phyloP scores from a whole-genome alignment of 2,329 filamentous ascomycete species.

The Metarhizium robertsii region DNA sequence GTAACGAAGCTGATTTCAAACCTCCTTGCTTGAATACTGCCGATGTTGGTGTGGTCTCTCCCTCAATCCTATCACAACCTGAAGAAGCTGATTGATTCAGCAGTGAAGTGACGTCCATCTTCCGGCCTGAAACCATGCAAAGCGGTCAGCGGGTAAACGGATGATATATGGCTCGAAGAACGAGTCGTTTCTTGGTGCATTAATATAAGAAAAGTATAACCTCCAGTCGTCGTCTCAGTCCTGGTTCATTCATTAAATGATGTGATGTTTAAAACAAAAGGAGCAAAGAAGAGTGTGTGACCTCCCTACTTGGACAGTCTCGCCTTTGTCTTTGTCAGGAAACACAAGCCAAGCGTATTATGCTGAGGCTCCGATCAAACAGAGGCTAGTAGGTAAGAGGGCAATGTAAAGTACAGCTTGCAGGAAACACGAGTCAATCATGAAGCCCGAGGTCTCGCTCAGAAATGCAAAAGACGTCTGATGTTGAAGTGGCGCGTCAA shows the following conservation, averaged over 20 bases:
- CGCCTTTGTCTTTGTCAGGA: not conserved
- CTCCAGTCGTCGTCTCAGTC: not conserved
- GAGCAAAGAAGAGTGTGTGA: not conserved
- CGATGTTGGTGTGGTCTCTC: slow-evolving; percentile 8
- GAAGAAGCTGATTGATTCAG: slow-evolving; percentile 24
- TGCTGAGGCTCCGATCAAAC: not conserved
- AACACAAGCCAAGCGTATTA: not conserved
- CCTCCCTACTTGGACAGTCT: not conserved
- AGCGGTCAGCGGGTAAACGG: not conserved
- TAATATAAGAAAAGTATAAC: not conserved
- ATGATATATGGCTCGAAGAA: not conserved
- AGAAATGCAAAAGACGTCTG: slow-evolving; percentile 1
- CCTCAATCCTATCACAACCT: slow-evolving; percentile 2
- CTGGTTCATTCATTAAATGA: not conserved
- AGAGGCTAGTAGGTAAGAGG: not conserved
- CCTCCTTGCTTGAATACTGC: not conserved
- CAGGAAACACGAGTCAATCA: slow-evolving; percentile 1
- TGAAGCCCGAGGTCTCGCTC: not conserved
- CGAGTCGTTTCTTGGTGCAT: not conserved
- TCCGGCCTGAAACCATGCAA: not conserved
- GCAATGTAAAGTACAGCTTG: not conserved
- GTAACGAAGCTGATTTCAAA: slow-evolving; percentile 13
- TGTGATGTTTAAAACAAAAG: not conserved
- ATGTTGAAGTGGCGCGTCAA: slow-evolving; percentile 6
- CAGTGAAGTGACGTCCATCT: slow-evolving; percentile 33